Conservation (phyloP, 1,284 basidiomycete species). For the Ceratobasidium theobromae region DNA sequence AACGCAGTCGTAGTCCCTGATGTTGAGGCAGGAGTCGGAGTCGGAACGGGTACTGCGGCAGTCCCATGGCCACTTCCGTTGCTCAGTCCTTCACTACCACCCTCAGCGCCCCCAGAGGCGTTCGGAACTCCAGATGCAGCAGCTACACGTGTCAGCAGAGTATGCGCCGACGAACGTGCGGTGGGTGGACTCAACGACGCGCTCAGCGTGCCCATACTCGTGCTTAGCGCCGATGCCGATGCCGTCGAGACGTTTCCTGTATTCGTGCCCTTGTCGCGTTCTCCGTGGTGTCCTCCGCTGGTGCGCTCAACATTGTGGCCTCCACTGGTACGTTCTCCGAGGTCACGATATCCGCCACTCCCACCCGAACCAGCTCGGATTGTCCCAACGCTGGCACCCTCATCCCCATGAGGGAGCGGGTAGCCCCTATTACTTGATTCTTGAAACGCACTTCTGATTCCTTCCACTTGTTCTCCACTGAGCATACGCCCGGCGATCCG, state of each 20-base stretch:
- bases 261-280: constrained; percentile 1
- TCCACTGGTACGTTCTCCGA: too few species aligned
- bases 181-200: constrained; percentile 18
- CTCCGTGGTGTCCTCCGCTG: too few species aligned
- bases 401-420: not conserved
- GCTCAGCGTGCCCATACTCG: constrained; percentile 18
- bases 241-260: not conserved
- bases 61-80: not conserved
- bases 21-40: constrained; percentile 12
- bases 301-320: too few species aligned
- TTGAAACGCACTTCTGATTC: constrained; percentile 12
- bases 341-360: not conserved
- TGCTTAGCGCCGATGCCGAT: constrained; percentile 19
- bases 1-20: constrained; percentile 8
- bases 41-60: not conserved
- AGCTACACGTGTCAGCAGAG: not conserved
- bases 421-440: not conserved
- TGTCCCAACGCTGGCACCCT: constrained; percentile 18
- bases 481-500: not conserved
- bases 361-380: constrained; percentile 18
- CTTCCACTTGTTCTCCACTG: constrained; percentile 26
- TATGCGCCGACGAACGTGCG: constrained; percentile 14
- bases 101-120: too few species aligned
- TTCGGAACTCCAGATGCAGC: constrained; percentile 15
- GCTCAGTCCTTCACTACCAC: not conserved